These are phyloP conservation scores for Leishmania major DNA, from an alignment of 208 protist genomes.

Conservation along the genomic window DNA sequence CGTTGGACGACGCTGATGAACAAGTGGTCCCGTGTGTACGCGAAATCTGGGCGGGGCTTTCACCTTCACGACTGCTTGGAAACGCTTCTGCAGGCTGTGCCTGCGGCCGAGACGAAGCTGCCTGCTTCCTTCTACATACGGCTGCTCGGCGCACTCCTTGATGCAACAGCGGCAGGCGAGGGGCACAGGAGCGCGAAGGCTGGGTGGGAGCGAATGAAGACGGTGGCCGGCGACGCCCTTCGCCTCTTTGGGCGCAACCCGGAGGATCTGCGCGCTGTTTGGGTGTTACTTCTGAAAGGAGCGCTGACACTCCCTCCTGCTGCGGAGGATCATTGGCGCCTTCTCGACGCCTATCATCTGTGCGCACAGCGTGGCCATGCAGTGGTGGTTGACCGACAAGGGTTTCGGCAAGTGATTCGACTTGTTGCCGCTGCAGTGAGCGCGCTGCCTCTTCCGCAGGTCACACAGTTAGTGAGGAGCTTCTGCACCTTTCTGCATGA, in stretches of 20 bases:
- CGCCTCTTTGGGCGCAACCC: constrained; percentile 59
- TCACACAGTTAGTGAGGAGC: constrained; percentile 15
- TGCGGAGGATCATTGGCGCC: constrained; percentile 33
- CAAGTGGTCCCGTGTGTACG: constrained; percentile 77
- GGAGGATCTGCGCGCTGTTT: constrained; percentile 49
- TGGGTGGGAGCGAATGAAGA: constrained; percentile 44
- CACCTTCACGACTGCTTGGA: constrained; percentile 43
- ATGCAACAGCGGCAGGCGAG: constrained; percentile 20
- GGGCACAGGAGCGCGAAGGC: not conserved
- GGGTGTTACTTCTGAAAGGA: constrained; percentile 76
- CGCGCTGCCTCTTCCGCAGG: constrained; percentile 9
- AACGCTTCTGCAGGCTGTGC: constrained; percentile 38
- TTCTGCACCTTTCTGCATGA: constrained; percentile 52
- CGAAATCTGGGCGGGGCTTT: constrained; percentile 43
- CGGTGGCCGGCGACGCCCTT: constrained; percentile 42
- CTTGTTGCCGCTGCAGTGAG: constrained; percentile 42
- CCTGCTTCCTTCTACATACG: constrained; percentile 64
- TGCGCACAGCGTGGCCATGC: constrained; percentile 49
- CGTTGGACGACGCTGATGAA: constrained; percentile 81
- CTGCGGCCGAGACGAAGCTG: constrained; percentile 57
- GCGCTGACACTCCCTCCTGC: constrained; percentile 57
- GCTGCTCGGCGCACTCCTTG: constrained; percentile 67
- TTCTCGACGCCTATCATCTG: constrained; percentile 70
- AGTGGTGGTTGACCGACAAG: constrained; percentile 42
- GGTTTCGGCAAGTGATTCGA: constrained; percentile 67